A percentile compares a stretch with the other conserved stretches of the same genome.
phyloP scores from a whole-genome alignment of 1,284 basidiomycete genomes.

The Austroboletus novae-zelandiae region DNA sequence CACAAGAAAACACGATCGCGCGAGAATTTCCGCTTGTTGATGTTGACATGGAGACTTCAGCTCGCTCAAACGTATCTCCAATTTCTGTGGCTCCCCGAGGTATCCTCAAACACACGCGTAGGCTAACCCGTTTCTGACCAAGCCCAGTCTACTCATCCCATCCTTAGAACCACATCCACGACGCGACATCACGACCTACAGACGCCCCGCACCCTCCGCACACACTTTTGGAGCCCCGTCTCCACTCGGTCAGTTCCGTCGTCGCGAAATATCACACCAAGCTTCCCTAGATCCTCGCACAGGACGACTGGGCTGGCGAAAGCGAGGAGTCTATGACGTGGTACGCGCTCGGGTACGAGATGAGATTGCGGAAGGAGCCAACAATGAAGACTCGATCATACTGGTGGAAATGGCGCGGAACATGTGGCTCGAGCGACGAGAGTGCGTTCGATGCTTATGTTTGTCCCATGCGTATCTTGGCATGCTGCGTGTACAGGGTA shows the following conservation, averaged over 20 bases:
- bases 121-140: slow-evolving; percentile 13
- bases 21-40: too few relatives aligned
- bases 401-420: slow-evolving; percentile 51
- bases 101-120: slow-evolving; percentile 21
- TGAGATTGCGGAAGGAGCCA: slow-evolving; percentile 23
- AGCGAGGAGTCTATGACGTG: slow-evolving; percentile 72
- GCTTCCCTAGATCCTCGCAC: slow-evolving; percentile 53
- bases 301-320: slow-evolving; percentile 57
- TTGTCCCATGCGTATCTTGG: background rate
- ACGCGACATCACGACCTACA: slow-evolving; percentile 16
- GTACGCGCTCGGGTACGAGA: slow-evolving; percentile 61
- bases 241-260: slow-evolving; percentile 55
- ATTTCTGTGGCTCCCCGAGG: slow-evolving; percentile 76
- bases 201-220: slow-evolving; percentile 52
- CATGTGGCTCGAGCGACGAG: slow-evolving; percentile 66
- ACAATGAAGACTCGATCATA: slow-evolving; percentile 31
- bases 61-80: too few relatives aligned
- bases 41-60: too few relatives aligned
- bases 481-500: slow-evolving; percentile 53
- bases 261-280: slow-evolving; percentile 63
- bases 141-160: slow-evolving; percentile 54
- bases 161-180: slow-evolving; percentile 50
- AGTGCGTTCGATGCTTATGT: slow-evolving; percentile 46
- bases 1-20: too few relatives aligned
- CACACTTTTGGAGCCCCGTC: slow-evolving; percentile 51